Base-by-base conservation (phyloP, 768 basidiomycete genomes). In the Albatrellus ellisii region DNA sequence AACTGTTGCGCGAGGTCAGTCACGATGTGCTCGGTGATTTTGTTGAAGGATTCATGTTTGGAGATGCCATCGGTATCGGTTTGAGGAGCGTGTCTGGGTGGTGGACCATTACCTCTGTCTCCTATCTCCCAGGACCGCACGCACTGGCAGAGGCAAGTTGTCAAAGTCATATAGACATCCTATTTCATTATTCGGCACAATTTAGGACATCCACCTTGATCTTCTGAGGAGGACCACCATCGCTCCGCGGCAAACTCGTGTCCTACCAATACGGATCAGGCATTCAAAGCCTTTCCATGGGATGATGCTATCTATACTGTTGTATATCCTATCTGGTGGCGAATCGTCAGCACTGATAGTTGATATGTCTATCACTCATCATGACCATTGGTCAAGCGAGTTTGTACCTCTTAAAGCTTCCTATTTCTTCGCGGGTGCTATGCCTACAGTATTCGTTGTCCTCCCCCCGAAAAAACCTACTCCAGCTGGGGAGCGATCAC, bases 11-110 rank as follows among this genome's bases (percentile, higher is more conserved):
- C 26, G 64, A 73, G 34, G 47, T 64, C 3, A 60, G 71, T 12
- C 72, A 77, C 42, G 70, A 79, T 36, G 62, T 86, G 3, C 36
- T 68, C 2, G 73, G 73, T 26, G 75, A 89, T 56, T 78, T 90
- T 48, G 64, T 90, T 1, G 72, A 76, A 44, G 89, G 88, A 0
- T 73, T 68, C 51, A 70, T 83, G 0, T 83, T 89, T 53, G 89
- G 89, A 2, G 58, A 75, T 21, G 74, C 73, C 5, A 37, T 85
- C 2, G 84, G 85, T 2, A 47, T 91, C 2, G 79, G 71, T 1
- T 43, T 86, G 12, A 69, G 72, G 27, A 75, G 70, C 49, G 46
- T 62, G 2, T 57, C 62, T 12, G 67, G 65, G 12, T 74, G 71
- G 70, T 81, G 79, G 76, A 72, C 65, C 1, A 64, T 77, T 3